Conservation (phyloP, 345 rosid species). For the Euphorbia lathyris region DNA sequence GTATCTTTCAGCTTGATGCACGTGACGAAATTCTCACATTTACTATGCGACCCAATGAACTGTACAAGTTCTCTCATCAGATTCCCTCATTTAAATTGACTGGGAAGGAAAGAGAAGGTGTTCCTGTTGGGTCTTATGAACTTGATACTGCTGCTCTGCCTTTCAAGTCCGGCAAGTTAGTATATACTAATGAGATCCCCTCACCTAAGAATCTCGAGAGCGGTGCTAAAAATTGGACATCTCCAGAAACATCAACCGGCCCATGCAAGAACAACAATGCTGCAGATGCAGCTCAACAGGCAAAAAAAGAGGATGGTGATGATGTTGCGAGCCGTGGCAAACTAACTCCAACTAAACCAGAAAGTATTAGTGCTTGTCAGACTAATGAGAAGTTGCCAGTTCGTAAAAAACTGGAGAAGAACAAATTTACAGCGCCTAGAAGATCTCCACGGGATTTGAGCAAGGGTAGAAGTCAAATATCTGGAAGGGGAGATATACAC, state of each 20-base stretch:
- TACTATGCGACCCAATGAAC: constrained; percentile 41
- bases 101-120: constrained; percentile 69
- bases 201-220: constrained; percentile 29
- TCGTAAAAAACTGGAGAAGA: constrained; percentile 20
- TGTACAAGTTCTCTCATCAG: constrained; percentile 71
- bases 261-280: constrained; percentile 6
- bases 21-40: constrained; percentile 29
- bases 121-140: constrained; percentile 73
- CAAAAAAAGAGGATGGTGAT: constrained; percentile 10
- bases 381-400: constrained; percentile 24
- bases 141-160: constrained; percentile 77
- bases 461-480: constrained; percentile 18
- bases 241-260: constrained; percentile 18
- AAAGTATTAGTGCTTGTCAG: constrained; percentile 18
- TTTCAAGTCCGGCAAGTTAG: constrained; percentile 15
- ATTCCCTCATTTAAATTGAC: constrained; percentile 66
- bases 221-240: constrained; percentile 21
- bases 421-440: constrained; percentile 23
- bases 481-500: no score
- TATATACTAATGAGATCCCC: constrained; percentile 4
- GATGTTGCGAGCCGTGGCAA: neutral
- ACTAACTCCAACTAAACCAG: constrained; percentile 10
- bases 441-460: constrained; percentile 39
- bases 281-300: constrained; percentile 14
- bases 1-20: constrained; percentile 46